Evolutionary conservation across 2,329 filamentous ascomycete genomes (phyloP), one percentile per base, ranked within the genome.

Genomic region (Coniochaeta prunicola): DNA sequence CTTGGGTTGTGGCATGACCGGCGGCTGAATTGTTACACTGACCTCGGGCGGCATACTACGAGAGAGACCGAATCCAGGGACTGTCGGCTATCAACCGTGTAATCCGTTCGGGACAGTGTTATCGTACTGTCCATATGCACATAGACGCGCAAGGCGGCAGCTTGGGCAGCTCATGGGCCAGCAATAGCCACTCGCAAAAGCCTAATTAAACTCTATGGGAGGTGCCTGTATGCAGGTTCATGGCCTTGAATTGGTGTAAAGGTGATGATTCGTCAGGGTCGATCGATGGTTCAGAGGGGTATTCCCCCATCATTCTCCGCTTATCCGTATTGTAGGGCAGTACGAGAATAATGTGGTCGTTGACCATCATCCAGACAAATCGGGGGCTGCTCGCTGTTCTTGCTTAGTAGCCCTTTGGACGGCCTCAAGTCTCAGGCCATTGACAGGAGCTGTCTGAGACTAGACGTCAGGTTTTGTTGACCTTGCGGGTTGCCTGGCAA

Each of bases 71-170:
- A 45, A 45, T 45, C 40, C 40, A 45, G 21, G 21, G 40, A 45
- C 40, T n/a, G n/a, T n/a, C n/a, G n/a, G n/a, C 34, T 53, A 42
- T 28, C 55, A 15, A 8, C 53, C 21, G 33, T 42, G n/a, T 12
- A 42, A n/a, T 19, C 40, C n/a, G 40, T 9, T 7, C n/a, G 13
- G 5, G 19, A 42, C 9, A n/a, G n/a, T n/a, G n/a, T n/a, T n/a
- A n/a, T n/a, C 7, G 21, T 48, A 48, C 42, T 48, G 21, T 28
- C 45, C 1, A 30, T 17, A 50, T 50, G 45, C 45, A 50, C 45
- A n/a, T 59, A 56, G 57, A 59, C 59, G 63, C 60, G 62, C 58
- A 63, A 59, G 63, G 62, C 62, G 65, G 62, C 60, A 64, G 60
- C 61, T 65, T 59, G 60, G 50, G 58, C 63, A 64, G 58, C 57